Base-by-base conservation (phyloP, 495 filamentous ascomycete genomes). In the Durotheca rogersii region DNA sequence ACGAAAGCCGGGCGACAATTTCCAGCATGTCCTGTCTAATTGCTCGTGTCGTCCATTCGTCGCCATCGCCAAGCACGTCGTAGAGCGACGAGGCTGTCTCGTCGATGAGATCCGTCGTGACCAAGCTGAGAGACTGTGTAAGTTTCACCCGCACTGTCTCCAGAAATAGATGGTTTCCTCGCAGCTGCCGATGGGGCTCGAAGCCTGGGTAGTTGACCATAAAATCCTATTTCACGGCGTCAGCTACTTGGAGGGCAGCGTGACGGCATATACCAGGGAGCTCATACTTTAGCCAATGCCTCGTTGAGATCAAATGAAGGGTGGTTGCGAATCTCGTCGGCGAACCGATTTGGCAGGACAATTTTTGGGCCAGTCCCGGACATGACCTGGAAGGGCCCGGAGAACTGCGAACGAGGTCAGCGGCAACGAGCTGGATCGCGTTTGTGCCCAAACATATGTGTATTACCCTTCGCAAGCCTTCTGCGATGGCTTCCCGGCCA, bases 261-360 rank as follows among this genome's bases (percentile, higher is more conserved):
- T 31, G 18, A 2, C 41, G 30, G 34, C 6, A 17, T 18, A 12
- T 47, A 14, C n/a, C n/a, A n/a, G n/a, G n/a, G 46, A 27, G 6
- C 31, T 20, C n/a, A 19, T 66, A 74, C 73, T 52, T 70, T 74
- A 23, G 48, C 53, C 37, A 68, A 67, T 1, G 71, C 68, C 15
- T 66, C 66, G 16, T 67, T 48, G 48, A 79, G 77, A 45, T 67
- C 58, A 27, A 69, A 47, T 33, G 53, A 47, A 5, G 60, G 58
- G 27, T 77, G 57, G 46, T 65, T 76, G 47, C 77, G 77, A 39
- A 78, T 52, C 56, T 80, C 77, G 29, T 78, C 67, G 10, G 76
- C 67, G 53, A 69, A 75, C 35, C 60, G 66, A n/a, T 73, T 75
- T 6, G 76, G 72, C 32, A 80, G 43, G 29, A 80, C 50, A 36